Percentiles rank a stretch among this genome's conserved stretches.
phyloP scores from a whole-genome alignment of 192 early-diverging fungal genomes.

The Haplosporangium gracile region DNA sequence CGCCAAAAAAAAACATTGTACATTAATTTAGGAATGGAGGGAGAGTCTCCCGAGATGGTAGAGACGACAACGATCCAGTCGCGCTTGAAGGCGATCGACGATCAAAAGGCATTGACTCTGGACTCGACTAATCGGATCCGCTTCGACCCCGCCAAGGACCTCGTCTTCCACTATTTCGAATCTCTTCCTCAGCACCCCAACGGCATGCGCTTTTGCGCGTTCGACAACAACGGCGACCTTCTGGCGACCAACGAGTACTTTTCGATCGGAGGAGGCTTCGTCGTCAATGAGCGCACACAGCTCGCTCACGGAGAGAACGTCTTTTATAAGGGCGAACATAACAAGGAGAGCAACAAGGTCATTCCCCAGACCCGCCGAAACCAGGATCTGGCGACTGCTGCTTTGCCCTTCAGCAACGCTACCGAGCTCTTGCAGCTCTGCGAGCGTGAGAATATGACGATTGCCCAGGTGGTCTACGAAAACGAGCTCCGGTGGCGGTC shows the following conservation, averaged over 20 bases:
- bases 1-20: not conserved
- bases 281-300: conserved; percentile 91
- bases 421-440: conserved; percentile 86
- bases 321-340: conserved; percentile 61
- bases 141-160: conserved; percentile 86
- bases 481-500: conserved; percentile 95
- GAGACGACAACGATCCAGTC: conserved; percentile 85
- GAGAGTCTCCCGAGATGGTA: conserved; percentile 87
- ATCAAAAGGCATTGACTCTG: conserved; percentile 77
- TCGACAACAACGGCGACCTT: conserved; percentile 83
- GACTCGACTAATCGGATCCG: conserved; percentile 81
- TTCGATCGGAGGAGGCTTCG: conserved; percentile 96
- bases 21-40: conserved; percentile 76
- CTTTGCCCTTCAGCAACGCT: conserved; percentile 87
- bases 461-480: conserved; percentile 95
- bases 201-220: conserved; percentile 94
- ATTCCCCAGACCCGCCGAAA: conserved; percentile 67
- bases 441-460: conserved; percentile 84
- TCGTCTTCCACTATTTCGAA: conserved; percentile 91
- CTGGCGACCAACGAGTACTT: conserved; percentile 95
- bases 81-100: conserved; percentile 82
- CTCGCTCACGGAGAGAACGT: conserved; percentile 75
- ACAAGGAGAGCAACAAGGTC: conserved; percentile 51
- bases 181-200: conserved; percentile 95
- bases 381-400: conserved; percentile 82